phyloP scores from a whole-genome alignment of 805 yeast genomes.

The Cyberlindnera americana region DNA sequence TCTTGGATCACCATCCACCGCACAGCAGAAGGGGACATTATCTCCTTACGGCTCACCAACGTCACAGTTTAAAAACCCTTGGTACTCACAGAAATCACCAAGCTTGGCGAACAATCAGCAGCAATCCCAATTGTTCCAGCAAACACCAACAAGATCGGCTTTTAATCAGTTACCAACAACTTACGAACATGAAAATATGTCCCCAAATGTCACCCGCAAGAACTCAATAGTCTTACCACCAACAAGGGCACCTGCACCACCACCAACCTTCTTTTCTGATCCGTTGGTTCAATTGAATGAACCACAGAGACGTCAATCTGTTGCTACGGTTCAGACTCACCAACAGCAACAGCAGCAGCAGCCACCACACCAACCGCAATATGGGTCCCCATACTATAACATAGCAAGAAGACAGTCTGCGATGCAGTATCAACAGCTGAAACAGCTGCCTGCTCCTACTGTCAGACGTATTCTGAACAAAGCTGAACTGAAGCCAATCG shows the following conservation, averaged over 20 bases:
- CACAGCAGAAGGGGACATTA: constrained; percentile 4
- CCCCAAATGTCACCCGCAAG: constrained; percentile 17
- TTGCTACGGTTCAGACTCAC: constrained; percentile 29
- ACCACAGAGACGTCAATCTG: constrained; percentile 35
- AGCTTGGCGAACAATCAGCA: constrained; percentile 4
- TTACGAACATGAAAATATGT: constrained; percentile 39
- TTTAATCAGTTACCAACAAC: constrained; percentile 44
- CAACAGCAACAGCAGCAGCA: constrained; percentile 14
- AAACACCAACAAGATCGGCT: constrained; percentile 22
- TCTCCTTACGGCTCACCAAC: constrained; percentile 30
- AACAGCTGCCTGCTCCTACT: constrained; percentile 44
- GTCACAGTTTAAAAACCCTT: constrained; percentile 28
- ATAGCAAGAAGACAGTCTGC: constrained; percentile 24
- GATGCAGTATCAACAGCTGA: constrained; percentile 27
- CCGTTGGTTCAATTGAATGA: constrained; percentile 25
- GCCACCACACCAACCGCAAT: constrained; percentile 7
- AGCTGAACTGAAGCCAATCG: constrained; percentile 56
- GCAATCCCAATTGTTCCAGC: constrained; percentile 11
- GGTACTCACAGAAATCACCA: constrained; percentile 23
- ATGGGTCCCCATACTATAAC: constrained; percentile 7
- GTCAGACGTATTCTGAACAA: constrained; percentile 39
- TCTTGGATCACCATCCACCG: constrained; percentile 1
- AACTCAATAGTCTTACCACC: constrained; percentile 37
- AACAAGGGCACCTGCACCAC: constrained; percentile 42
- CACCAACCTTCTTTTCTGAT: constrained; percentile 36